Evolutionary conservation across 192 early-diverging fungal genomes (phyloP), one percentile per base, ranked within the genome.

Genomic region (Backusella circina): DNA sequence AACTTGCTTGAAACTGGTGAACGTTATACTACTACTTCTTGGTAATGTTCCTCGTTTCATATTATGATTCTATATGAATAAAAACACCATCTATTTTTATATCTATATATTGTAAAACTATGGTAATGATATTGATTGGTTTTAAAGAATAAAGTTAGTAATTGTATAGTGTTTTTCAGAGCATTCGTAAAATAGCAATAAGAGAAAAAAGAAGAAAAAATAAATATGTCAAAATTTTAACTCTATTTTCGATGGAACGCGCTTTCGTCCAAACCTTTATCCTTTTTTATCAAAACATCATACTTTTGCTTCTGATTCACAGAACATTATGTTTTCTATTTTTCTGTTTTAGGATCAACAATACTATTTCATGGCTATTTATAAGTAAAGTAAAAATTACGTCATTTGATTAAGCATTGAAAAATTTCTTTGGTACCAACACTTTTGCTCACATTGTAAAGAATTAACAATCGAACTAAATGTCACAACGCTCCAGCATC

Each of bases 1-100:
- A 72, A 68, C 21, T 71, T 81, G 31, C 47, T 81, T 36, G 79
- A 81, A 26, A 74, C 77, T 33, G 77, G 77, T n/a, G 77, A 78
- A 70, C 64, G 72, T 7, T 78, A 78, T 66, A 64, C 61, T 31
- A 74, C 71, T 6, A 18, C 73, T 15, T 28, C 64, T 31, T 74
- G 73, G 64, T 74, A 28, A 57, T 8, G 30, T 61, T 23, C 21
- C 2, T 10, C 28, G 8, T 47, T 47, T n/a, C 16, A 18, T n/a
- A 21, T 21, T 28, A 61, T 61, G 26, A 61, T 61, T 12, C 23
- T 28, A 12, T 61, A 61, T 61, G 2, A 61, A 12, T 61, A 28
- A 61, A 15, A 61, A 26, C 26, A 26, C 21, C 10, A 26, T 9
- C 51, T 0, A 23, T 12, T 18, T 47, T 47, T 47, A n/a, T 47